Base-by-base conservation (phyloP, 768 basidiomycete genomes). In the Serendipita sp. region DNA sequence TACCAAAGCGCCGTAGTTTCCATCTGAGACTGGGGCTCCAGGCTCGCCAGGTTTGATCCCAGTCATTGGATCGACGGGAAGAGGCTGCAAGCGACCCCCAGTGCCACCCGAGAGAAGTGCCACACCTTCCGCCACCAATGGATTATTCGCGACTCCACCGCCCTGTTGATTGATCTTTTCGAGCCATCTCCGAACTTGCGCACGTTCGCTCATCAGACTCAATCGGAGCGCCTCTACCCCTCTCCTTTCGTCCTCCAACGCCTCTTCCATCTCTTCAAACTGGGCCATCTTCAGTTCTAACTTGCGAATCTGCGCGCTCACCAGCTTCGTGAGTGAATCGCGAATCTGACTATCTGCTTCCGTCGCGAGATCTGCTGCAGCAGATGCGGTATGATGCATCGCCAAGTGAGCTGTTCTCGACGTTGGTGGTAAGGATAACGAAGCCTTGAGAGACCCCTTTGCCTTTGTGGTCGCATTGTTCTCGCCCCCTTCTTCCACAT, bases 241-340 rank as follows among this genome's bases (percentile, higher is more conserved):
- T 67, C 87, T 81, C 65, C 92, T 81, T 74, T 99, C 96, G 63
- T 91, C 86, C 72, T 98, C 96, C 63, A 99, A 77, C 7, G 92
- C 76, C 56, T 89, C 87, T 72, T 99, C 96, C 65, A 99, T 78
- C 73, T 91, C 86, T 72, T 97, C 96, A 70, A 98, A 97, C 73
- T 94, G 90, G 1, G 82, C 76, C 84, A 93, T 89, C 79, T 99
- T 98, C 64, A 95, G 78, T 71, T 97, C 94, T 44, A 98, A 83
- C 74, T 98, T 98, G 37, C 72, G 73, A 32, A 76, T 56, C 81
- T 90, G 70, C 82, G 79, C 66, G 81, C 90, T 87, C 75, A 99
- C 89, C 66, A 99, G 80, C 44, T 84, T 82, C 2, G 91, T 83
- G 54, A 98, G 83, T 1, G 87, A 81, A 65, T 81, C 78, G 41